Evolutionary conservation across 371 early-diverging fungal genomes (phyloP), one percentile per base, ranked within the genome.

Genomic region (Mortierella polycephala): DNA sequence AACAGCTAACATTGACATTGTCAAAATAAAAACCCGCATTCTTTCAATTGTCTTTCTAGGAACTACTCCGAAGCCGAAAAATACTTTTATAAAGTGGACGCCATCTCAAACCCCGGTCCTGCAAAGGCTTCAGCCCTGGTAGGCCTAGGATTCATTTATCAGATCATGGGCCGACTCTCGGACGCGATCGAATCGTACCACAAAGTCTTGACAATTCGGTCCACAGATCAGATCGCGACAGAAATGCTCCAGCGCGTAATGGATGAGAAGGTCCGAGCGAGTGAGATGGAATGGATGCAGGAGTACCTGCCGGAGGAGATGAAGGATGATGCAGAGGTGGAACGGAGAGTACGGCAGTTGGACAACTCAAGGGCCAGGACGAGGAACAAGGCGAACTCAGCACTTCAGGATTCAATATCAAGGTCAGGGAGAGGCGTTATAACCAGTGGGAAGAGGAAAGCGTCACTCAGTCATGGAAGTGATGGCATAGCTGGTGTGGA

Each of bases 121-220:
- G 59, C 76, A 5, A 62, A 67, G 50, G 71, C 76, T 4, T 66
- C 71, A 6, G 69, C 73, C 37, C 41, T 74, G 3, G 64, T 57
- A 0, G 69, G 84, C 0, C 59, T 90, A 0, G 93, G 87, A 1
- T 82, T 87, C 68, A 85, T 91, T 5, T 81, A 84, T 42, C 90
- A 91, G 40, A 62, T 82, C 14, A 81, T 83, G 64, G 83, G 85
- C 12, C 64, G 82, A 16, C 64, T 75, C 13, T 81, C 81, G 0
- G 83, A 83, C n/a, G 91, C 92, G 11, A 84, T 91, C 16, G 74
- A 74, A 16, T 74, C 83, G 5, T 90, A 89, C 68, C 87, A 88
- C 51, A 65, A 86, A 65, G 88, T 85, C 8, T 44, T 73, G 42
- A 67, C 72, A n/a, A 69, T 67, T 12, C 64, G 70, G 18, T 65